Evolutionary conservation across 2,329 filamentous ascomycete species (phyloP), one percentile per base, ranked within the genome.

Genomic region (Sphaerulina vaccinii): DNA sequence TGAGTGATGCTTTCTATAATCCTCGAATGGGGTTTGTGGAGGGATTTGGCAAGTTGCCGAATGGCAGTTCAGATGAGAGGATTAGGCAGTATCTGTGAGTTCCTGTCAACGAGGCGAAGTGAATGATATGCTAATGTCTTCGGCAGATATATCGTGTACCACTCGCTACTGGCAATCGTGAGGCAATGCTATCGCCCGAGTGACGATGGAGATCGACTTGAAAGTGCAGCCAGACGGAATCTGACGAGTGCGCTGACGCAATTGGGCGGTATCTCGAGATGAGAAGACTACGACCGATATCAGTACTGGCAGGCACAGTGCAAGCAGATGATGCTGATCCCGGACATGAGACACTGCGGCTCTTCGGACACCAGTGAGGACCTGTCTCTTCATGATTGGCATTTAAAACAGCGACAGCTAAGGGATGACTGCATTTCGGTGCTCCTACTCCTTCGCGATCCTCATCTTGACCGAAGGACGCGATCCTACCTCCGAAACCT

Each of bases 1-100:
- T 83, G 72, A 75, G 73, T 6, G 76, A 77, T 49, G 73, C 78
- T 19, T 78, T 78, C 48, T 72, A 60, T 35, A 57, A 67, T 38
- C 70, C 71, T 5, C 71, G 65, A 23, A 65, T 67, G 11, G 68
- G 69, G 1, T 75, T 77, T 55, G 70, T 69, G 43, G 68, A 73
- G 42, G 74, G 74, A 0, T 73, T 70, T 57, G 73, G 73, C 18
- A 63, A 69, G 45, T 62, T 67, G 41, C 68, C 70, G n/a, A 60
- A 60, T 38, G 57, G 60, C 9, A 65, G 61, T 3, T 63, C 59
- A 9, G 59, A 67, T 23, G 67, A 68, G 47, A 61, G 63, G 27
- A 65, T 68, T 5, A 66, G 74, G 40, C 64, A 71, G 56, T 65
- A 73, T 42, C 65, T 76, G 73, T 76, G 58, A 69, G 73, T 62